Percentiles rank a stretch among this genome's conserved stretches.
phyloP scores from a whole-genome alignment of 305 asterid species.

The Andrographis paniculata region DNA sequence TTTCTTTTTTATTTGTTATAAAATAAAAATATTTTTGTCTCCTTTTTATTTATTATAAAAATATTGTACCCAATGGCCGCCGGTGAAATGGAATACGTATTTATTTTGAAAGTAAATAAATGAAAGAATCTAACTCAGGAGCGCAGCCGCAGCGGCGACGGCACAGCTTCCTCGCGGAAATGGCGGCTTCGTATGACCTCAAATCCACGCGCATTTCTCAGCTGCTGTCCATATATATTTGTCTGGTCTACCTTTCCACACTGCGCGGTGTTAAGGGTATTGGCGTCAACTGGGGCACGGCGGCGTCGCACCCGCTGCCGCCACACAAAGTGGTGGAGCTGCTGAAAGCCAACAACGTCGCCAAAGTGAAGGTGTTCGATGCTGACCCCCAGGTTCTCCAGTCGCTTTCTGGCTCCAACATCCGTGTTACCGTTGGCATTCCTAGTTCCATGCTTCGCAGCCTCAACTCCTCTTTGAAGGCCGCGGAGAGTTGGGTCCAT shows the following conservation, averaged over 20 bases:
- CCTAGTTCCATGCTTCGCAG: constrained; percentile 69
- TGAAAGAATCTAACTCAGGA: constrained; percentile 12
- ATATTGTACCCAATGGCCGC: too few relatives aligned
- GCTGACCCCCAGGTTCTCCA: constrained; percentile 55
- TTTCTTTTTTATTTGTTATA: too few relatives aligned
- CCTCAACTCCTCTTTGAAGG: constrained; percentile 56
- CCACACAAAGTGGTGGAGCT: constrained; percentile 70
- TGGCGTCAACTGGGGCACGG: constrained; percentile 86
- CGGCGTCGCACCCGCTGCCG: constrained; percentile 69
- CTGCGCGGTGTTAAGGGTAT: constrained; percentile 19
- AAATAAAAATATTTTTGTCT: too few relatives aligned
- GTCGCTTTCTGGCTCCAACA: constrained; percentile 55
- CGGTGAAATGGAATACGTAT: too few relatives aligned
- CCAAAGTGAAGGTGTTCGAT: constrained; percentile 62
- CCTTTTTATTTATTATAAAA: too few relatives aligned
- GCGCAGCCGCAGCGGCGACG: constrained; percentile 16
- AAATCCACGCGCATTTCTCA: constrained; percentile 2
- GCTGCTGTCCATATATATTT: background rate
- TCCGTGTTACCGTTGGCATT: constrained; percentile 59
- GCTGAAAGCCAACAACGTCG: constrained; percentile 50
- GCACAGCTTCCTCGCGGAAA: constrained; percentile 11
- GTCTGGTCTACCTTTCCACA: background rate
- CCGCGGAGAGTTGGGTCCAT: constrained; percentile 78
- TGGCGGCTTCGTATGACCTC: constrained; percentile 24
- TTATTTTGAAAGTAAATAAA: too few relatives aligned